phyloP scores from a whole-genome alignment of 73 alveolate genomes.

The Paramecium biaurelia region DNA sequence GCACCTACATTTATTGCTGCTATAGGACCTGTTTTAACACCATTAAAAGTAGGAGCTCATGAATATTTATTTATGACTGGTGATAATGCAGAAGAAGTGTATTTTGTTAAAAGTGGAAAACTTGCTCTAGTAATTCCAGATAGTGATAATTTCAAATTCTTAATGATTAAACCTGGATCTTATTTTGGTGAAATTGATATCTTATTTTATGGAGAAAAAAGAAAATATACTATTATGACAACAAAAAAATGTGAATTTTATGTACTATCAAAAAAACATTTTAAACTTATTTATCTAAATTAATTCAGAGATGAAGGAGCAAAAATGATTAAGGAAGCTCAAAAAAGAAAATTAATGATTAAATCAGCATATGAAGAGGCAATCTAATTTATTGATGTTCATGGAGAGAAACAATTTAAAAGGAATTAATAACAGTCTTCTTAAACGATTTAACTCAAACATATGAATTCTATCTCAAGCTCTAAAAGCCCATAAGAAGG shows the following conservation, averaged over 20 bases:
- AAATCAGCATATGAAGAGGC: not conserved
- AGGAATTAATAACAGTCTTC: not conserved
- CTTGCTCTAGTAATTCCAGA: slow-evolving; percentile 69
- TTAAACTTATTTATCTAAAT: not conserved
- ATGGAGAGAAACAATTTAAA: not conserved
- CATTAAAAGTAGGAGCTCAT: slow-evolving; percentile 63
- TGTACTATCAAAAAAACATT: not conserved
- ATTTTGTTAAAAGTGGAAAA: slow-evolving; percentile 71
- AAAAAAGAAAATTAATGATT: not conserved
- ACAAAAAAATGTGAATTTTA: slow-evolving; percentile 39
- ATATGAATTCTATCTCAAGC: not conserved
- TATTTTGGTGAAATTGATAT: slow-evolving; percentile 82
- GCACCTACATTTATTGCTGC: slow-evolving; percentile 70
- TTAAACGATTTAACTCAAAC: not conserved
- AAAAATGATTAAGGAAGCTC: not conserved
- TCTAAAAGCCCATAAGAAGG: not conserved
- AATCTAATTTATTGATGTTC: not conserved
- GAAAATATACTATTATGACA: slow-evolving; percentile 49
- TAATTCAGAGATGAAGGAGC: not conserved
- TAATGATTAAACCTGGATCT: slow-evolving; percentile 67
- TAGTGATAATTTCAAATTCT: slow-evolving; percentile 46
- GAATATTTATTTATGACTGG: slow-evolving; percentile 70
- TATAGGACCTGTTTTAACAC: slow-evolving; percentile 77
- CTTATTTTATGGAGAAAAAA: slow-evolving; percentile 32
- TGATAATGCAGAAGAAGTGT: slow-evolving; percentile 71